Base-by-base conservation (phyloP, 1,284 basidiomycete genomes). In the Rhodotorula sp. region DNA sequence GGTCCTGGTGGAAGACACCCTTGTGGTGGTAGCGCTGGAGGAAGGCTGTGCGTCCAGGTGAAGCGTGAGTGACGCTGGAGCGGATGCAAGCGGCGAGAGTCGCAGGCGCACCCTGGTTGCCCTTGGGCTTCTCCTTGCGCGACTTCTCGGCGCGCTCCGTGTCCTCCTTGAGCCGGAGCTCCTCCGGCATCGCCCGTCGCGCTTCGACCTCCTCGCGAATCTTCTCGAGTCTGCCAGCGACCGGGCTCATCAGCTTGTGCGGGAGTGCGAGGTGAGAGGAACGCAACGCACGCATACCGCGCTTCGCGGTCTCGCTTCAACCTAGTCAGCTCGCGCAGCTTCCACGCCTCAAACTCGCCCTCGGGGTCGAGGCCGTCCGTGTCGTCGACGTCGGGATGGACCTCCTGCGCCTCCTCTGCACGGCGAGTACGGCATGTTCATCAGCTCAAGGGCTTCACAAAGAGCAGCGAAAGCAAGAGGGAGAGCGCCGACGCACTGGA, bases 21-120 rank as follows among this genome's bases (percentile, higher is more conserved):
- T 97, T 98, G 85, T 99, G 97, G 88, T 94, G 98, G 81, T 97
- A 99, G 83, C 97, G 98, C 81, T 99, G 94, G 78, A 98, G 82
- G 84, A 99, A 98, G 78, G 89, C 53, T 54, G 53, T 27, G 25
- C 16, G 27, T 4, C 23, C 49, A 13, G 3, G 49, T 23, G 49
- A 23, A 10, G 21, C 21, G 49, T 16, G 49, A 23, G 21, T 19
- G 48, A 2, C 17, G 48, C 48, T 16, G 8, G 21, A 17, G 7
- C 7, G 48, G 21, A 16, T 2, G 52, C 3, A n/a, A n/a, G 21
- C 7, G 13, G 25, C 14, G 42, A 54, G 48, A 25, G 52, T 52
- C 4, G 48, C 4, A 17, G 48, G 34, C 53, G 27, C 53, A 34
- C 53, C 58, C 68, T 74, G 69, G 81, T 94, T 91, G 4, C 92